phyloP scores from a whole-genome alignment of 2,329 filamentous ascomycete species.

The Pestalotiopsis sp. region DNA sequence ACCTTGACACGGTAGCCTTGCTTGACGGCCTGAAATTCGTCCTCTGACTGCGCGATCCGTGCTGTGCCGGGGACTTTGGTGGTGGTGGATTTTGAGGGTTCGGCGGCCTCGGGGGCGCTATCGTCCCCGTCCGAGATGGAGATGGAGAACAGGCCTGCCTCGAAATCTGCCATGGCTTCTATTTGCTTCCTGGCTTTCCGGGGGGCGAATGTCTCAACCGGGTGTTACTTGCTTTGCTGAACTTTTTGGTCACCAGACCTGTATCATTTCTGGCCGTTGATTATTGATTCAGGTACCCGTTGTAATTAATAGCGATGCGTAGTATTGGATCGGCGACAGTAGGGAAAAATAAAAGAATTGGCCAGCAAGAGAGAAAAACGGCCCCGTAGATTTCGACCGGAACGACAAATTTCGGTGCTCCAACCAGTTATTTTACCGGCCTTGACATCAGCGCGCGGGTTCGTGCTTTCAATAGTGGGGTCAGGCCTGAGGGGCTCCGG shows the following conservation, averaged over 20 bases:
- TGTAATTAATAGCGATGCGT: background rate
- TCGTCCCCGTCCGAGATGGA: slow-evolving; percentile 42
- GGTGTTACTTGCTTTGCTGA: background rate
- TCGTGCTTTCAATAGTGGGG: slow-evolving; percentile 25
- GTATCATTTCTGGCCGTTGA: background rate
- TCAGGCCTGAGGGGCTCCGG: slow-evolving; percentile 20
- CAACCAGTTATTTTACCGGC: background rate
- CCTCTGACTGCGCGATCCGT: slow-evolving; percentile 47
- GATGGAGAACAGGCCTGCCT: slow-evolving; percentile 44
- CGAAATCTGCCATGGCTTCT: slow-evolving; percentile 26
- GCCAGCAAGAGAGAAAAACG: background rate
- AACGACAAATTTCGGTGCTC: background rate
- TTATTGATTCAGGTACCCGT: background rate
- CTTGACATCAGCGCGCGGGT: slow-evolving; percentile 28
- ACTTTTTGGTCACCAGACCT: background rate
- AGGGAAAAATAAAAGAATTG: background rate
- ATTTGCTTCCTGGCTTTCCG: background rate
- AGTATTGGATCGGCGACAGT: background rate
- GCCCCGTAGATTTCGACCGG: background rate
- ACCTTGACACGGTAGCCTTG: slow-evolving; percentile 49
- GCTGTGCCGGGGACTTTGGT: slow-evolving; percentile 18
- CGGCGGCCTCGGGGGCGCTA: slow-evolving; percentile 24
- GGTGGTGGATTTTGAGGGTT: slow-evolving; percentile 17
- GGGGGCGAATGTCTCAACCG: background rate
- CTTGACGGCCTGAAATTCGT: slow-evolving; percentile 50